These are phyloP conservation scores for Gaeumannomyces tritici DNA, from an alignment of 2,329 filamentous ascomycete genomes.

Conservation along the genomic window DNA sequence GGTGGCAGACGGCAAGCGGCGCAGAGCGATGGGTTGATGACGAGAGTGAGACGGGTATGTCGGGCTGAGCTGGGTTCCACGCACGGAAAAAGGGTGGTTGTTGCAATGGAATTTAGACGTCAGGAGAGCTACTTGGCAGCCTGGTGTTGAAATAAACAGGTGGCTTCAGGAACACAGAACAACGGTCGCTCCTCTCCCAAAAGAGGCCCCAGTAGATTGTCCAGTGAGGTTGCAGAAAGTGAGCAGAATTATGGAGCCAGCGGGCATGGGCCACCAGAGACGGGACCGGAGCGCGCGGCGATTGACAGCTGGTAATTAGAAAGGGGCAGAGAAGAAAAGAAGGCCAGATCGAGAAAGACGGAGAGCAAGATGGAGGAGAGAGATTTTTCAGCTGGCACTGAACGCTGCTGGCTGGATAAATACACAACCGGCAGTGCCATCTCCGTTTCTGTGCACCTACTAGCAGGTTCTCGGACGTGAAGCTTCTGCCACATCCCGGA, in stretches of 20 bases:
- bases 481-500: neutral
- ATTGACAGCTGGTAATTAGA: neutral
- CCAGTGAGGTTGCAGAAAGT: neutral
- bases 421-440: too few species aligned
- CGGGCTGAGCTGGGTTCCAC: neutral
- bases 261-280: neutral
- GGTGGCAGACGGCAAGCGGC: neutral
- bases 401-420: too few species aligned
- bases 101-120: neutral
- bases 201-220: neutral
- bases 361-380: neutral
- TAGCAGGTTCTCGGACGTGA: too few species aligned
- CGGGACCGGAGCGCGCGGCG: neutral
- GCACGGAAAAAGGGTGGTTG: neutral
- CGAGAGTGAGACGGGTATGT: neutral
- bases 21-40: neutral
- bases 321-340: neutral
- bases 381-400: neutral
- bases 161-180: neutral
- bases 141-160: constrained; percentile 3
- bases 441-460: too few species aligned
- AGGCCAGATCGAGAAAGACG: too few species aligned
- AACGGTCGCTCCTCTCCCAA: neutral
- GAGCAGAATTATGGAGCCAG: neutral
- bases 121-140: neutral